Evolutionary conservation across 2,329 filamentous ascomycete species (phyloP), one percentile per base, ranked within the genome.

Genomic region (Pseudogymnoascus sp.): DNA sequence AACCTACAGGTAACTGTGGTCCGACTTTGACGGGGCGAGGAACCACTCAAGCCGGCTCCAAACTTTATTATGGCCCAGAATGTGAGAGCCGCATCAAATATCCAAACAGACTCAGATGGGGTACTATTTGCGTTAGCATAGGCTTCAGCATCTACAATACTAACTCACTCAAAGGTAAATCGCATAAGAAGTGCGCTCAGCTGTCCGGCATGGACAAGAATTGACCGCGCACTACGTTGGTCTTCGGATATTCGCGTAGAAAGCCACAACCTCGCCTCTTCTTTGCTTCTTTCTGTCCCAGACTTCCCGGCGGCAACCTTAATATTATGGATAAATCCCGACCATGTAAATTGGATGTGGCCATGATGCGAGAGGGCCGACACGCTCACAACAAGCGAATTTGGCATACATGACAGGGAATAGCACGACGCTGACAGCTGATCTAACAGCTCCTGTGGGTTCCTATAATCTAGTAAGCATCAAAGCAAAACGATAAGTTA

Each of bases 51-150:
- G 33, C 15, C 50, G 31, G 11, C 41, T 24, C 61, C 61, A 50
- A 64, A 64, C 61, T 64, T 61, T 36, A 62, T 63, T 24, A 64
- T 63, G n/a, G 63, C 61, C 63, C 63, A 64, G 24, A 64, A 64
- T 15, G 63, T 36, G 11, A 64, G 61, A 26, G 61, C 63, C 13
- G 47, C 63, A 50, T 63, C 61, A 50, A 64, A 64, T 29, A 63
- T 60, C 58, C 61, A 61, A 33, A 64, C 61, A 15, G 63, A 41
- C 61, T 64, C 63, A 31, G 54, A 63, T 5, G 63, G 63, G 10
- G 58, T 31, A 36, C 63, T 64, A 33, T 31, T 29, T 58, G 40
- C 39, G 36, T 63, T 35, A 44, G 15, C 29, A 47, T 60, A 44
- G 2, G 24, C 37, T 13, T 40, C 24, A 11, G 21, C 17, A n/a